Evolutionary conservation across 495 filamentous ascomycete species (phyloP).

Genomic region (Cercophora newfieldiana): DNA sequence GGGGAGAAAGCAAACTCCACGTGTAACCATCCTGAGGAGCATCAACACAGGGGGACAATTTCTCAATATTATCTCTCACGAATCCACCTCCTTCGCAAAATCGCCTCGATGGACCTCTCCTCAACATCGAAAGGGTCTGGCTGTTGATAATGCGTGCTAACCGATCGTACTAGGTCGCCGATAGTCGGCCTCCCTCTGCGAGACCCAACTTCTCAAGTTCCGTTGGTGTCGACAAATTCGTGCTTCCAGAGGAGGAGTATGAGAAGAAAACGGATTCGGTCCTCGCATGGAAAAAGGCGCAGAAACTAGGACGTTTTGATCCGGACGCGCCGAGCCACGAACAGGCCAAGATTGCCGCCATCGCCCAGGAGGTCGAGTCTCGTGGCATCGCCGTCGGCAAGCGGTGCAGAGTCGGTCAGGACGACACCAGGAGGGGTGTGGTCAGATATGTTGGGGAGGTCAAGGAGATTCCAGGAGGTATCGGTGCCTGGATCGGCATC

Average conservation of each 20-base stretch:
- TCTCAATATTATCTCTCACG: no score
- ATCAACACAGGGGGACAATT: no score
- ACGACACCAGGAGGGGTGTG: slow-evolving; percentile 76
- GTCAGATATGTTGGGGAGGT: slow-evolving; percentile 82
- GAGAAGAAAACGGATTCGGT: slow-evolving; percentile 81
- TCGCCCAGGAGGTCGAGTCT: slow-evolving; percentile 63
- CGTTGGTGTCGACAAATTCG: slow-evolving; percentile 81
- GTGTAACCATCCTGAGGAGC: no score
- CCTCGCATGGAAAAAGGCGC: slow-evolving; percentile 86
- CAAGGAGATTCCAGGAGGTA: slow-evolving; percentile 69
- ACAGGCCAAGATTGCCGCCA: slow-evolving; percentile 65
- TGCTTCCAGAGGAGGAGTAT: slow-evolving; percentile 78
- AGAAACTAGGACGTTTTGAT: slow-evolving; percentile 93
- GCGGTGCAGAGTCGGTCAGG: slow-evolving; percentile 61
- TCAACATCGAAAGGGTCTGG: not conserved
- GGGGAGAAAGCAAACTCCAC: no score
- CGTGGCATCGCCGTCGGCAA: slow-evolving; percentile 65
- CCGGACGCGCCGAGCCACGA: slow-evolving; percentile 73
- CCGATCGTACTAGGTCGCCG: slow-evolving; percentile 62
- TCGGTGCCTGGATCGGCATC: slow-evolving; percentile 82
- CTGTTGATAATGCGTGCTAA: slow-evolving; percentile 12
- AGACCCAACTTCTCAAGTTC: slow-evolving; percentile 76
- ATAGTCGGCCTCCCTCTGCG: slow-evolving; percentile 70
- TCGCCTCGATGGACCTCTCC: not conserved
- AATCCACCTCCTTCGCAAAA: not conserved